Evolutionary conservation across 2,329 filamentous ascomycete species (phyloP).

Genomic region (Claviceps quebecensis): DNA sequence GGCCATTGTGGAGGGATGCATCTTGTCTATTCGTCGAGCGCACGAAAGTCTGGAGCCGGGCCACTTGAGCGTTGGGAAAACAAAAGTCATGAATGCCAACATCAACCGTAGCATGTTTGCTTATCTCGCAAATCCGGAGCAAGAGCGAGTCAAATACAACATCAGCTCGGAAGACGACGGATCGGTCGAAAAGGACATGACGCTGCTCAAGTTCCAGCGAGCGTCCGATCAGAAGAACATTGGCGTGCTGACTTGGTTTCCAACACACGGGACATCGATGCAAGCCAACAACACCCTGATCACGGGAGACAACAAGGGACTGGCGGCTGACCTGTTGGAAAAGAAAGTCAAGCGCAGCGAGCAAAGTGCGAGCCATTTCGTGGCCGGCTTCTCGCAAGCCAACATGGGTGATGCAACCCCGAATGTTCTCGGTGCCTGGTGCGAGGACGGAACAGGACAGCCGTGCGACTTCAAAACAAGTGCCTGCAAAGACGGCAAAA

Average conservation of each 20-base stretch:
- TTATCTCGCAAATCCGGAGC: constrained; percentile 67
- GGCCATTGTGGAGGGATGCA: constrained; percentile 72
- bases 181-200: constrained; percentile 60
- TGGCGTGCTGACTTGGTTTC: constrained; percentile 80
- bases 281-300: constrained; percentile 81
- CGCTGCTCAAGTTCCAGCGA: constrained; percentile 59
- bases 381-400: constrained; percentile 82
- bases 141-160: constrained; percentile 55
- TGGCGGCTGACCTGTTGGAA: constrained; percentile 74
- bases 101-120: constrained; percentile 75
- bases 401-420: constrained; percentile 85
- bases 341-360: constrained; percentile 43
- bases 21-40: constrained; percentile 65
- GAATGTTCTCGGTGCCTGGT: constrained; percentile 72
- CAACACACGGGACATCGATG: constrained; percentile 82
- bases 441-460: constrained; percentile 63
- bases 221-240: constrained; percentile 58
- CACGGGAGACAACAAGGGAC: constrained; percentile 85
- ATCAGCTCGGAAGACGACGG: constrained; percentile 21
- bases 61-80: constrained; percentile 48
- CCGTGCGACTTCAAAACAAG: constrained; percentile 62
- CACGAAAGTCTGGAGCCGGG: constrained; percentile 47
- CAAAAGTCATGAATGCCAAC: constrained; percentile 54
- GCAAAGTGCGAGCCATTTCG: constrained; percentile 52
- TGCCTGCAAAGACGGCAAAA: constrained; percentile 57